Evolutionary conservation across 257 asterid species (phyloP), one percentile per base, ranked within the genome.

Genomic region (Craterostigma plantagineum): DNA sequence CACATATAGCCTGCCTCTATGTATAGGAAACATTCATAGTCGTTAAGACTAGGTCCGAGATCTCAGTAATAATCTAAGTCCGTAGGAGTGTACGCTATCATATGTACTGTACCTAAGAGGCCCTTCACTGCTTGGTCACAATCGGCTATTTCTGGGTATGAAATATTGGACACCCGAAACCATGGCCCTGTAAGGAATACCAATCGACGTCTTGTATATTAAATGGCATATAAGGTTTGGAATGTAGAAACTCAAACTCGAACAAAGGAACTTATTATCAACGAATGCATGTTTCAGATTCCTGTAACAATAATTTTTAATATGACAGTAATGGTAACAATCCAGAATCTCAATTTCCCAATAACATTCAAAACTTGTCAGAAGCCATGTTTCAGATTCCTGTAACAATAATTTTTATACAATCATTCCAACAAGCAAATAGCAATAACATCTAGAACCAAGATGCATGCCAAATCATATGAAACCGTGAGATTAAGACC

Each of bases 101-200:
- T 38, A 55, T 52, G 48, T 67, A n/a, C n/a, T 52, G 48, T 67
- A 87, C 98, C 95, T 59, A 76, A 49, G 34, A 87, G 92, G 36
- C 61, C 79, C 48, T 58, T 59, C 9, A 76, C 48, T 56, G 95
- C 95, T 53, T 63, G 76, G 58, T 70, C 37, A 51, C 65, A 63
- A 70, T 87, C 83, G 56, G 55, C 55, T 67, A 87, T 63, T 73
- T 82, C 93, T 10, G 92, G 57, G 57, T 87, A 87, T 51, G 85
- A 72, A 38, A 79, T 62, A 37, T 60, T 59, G 38, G 95, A 80
- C 72, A 69, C 61, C 49, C 91, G 85, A 66, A 87, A 87, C 98
- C 95, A 82, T 17, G 93, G 98, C 42, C 98, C 98, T 87, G 64
- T 9, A 44, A 63, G 43, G 58, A 50, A 53, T 59, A 43, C 51